phyloP scores from a whole-genome alignment of 306 rosid species.

The Hippophae tibetana region DNA sequence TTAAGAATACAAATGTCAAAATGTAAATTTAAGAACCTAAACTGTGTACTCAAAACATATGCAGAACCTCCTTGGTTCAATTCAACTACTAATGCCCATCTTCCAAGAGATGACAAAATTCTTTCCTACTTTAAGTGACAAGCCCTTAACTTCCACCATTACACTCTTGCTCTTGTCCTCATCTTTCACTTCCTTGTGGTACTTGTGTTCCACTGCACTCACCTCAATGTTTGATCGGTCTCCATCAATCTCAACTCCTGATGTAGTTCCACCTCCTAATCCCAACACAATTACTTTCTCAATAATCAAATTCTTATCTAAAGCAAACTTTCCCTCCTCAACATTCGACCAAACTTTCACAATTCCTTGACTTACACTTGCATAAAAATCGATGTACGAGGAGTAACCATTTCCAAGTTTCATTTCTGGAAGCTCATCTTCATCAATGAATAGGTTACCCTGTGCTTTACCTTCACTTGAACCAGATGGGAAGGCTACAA shows the following conservation, averaged over 20 bases:
- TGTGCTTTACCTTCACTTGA: constrained; percentile 52
- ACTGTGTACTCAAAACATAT: background rate
- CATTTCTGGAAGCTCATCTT: constrained; percentile 75
- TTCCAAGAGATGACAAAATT: constrained; percentile 81
- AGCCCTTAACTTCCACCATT: constrained; percentile 59
- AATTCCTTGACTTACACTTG: constrained; percentile 43
- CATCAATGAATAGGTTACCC: constrained; percentile 72
- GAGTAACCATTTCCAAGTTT: constrained; percentile 72
- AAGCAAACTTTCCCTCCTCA: constrained; percentile 73
- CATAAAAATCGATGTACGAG: constrained; percentile 52
- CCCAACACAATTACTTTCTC: constrained; percentile 68
- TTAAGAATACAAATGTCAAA: background rate
- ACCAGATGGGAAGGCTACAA: constrained; percentile 64
- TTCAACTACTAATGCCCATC: constrained; percentile 43
- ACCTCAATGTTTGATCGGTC: constrained; percentile 33
- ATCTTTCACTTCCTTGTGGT: constrained; percentile 24
- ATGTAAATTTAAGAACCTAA: constrained; percentile 11
- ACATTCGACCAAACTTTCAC: constrained; percentile 86
- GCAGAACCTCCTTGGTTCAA: background rate
- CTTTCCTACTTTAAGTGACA: constrained; percentile 63
- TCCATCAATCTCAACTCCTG: constrained; percentile 53
- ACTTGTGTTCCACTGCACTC: constrained; percentile 31
- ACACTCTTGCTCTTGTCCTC: constrained; percentile 33
- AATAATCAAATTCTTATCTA: constrained; percentile 60
- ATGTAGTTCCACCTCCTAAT: constrained; percentile 39